Conservation (phyloP, 495 filamentous ascomycete genomes). For the Lophiostoma macrostomum region DNA sequence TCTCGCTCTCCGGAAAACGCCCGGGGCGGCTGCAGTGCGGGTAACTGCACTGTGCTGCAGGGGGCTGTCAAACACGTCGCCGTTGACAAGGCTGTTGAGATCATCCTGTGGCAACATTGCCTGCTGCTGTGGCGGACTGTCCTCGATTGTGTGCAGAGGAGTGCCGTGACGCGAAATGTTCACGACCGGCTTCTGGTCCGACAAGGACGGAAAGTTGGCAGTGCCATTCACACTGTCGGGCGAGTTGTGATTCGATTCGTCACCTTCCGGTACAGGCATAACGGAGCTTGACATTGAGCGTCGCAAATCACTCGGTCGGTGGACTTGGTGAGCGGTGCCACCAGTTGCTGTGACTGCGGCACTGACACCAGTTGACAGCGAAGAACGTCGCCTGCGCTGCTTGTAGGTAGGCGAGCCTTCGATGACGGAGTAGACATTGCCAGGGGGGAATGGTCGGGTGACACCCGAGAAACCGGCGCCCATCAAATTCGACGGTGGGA, state of each 20-base stretch:
- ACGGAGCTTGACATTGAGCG: slow-evolving; percentile 89
- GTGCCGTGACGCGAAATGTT: slow-evolving; percentile 85
- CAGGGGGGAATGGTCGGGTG: slow-evolving; percentile 65
- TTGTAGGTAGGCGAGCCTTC: slow-evolving; percentile 99
- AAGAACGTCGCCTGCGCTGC: slow-evolving; percentile 88
- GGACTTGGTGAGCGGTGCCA: slow-evolving; percentile 57
- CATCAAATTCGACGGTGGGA: slow-evolving; percentile 81
- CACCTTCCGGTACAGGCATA: slow-evolving; percentile 73
- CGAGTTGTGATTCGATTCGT: slow-evolving; percentile 67
- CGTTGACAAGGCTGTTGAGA: slow-evolving; percentile 60
- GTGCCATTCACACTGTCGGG: slow-evolving; percentile 59
- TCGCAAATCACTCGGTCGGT: slow-evolving; percentile 80
- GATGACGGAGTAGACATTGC: slow-evolving; percentile 89
- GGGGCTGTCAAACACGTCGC: slow-evolving; percentile 58
- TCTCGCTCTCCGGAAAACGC: slow-evolving; percentile 81
- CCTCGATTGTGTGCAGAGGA: slow-evolving; percentile 76
- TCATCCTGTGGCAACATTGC: slow-evolving; percentile 67
- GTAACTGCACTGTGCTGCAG: slow-evolving; percentile 61
- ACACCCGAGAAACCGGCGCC: slow-evolving; percentile 67
- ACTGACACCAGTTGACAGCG: slow-evolving; percentile 69
- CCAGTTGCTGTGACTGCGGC: slow-evolving; percentile 56
- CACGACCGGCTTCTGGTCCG: slow-evolving; percentile 63
- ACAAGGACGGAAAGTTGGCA: slow-evolving; percentile 49
- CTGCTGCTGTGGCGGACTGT: slow-evolving; percentile 68
- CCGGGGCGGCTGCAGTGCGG: slow-evolving; percentile 52